Percentiles rank a stretch among this genome's conserved stretches.
Conservation (phyloP, 2,329 filamentous ascomycete species). For the Diaporthe sp. region DNA sequence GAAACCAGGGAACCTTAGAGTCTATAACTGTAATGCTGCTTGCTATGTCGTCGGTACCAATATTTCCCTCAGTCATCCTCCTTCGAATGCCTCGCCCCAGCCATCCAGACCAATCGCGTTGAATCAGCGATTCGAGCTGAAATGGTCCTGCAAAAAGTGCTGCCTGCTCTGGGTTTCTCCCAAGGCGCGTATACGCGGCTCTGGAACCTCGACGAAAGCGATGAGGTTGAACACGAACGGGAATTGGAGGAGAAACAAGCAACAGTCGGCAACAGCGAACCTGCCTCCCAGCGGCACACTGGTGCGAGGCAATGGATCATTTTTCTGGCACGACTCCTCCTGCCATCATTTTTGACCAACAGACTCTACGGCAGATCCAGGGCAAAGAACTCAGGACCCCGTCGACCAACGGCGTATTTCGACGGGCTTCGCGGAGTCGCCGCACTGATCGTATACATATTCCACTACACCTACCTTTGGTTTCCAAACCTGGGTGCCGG, state of each 20-base stretch:
- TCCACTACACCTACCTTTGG: slow-evolving; percentile 38
- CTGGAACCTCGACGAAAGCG: background rate
- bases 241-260: background rate
- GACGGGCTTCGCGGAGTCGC: slow-evolving; percentile 51
- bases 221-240: background rate
- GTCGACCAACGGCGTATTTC: slow-evolving; percentile 43
- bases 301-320: background rate
- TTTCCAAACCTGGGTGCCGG: background rate
- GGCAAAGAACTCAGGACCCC: background rate
- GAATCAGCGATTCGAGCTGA: background rate
- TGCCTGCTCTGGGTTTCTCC: background rate
- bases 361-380: background rate
- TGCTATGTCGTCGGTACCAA: no score
- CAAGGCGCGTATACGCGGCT: background rate
- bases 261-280: background rate
- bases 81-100: no score
- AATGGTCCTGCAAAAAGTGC: background rate
- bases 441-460: slow-evolving; percentile 47
- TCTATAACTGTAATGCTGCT: background rate
- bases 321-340: background rate
- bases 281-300: no score
- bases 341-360: background rate
- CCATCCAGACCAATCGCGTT: no score
- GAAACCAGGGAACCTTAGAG: no score
- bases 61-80: no score